phyloP scores from a whole-genome alignment of 441 rosid species.

The Erodium texanum region DNA sequence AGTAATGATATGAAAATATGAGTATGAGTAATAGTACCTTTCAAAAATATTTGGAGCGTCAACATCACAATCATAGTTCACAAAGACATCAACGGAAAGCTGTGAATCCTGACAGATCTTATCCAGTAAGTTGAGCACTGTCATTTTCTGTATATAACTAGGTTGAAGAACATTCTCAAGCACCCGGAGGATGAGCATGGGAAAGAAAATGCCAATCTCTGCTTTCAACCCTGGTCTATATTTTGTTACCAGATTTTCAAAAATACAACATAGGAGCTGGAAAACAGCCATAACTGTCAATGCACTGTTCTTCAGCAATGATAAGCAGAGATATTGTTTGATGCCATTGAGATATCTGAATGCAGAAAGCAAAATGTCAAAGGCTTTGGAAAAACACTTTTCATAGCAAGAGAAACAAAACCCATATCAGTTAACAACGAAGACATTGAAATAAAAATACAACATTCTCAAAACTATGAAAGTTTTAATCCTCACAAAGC shows the following conservation, averaged over 20 bases:
- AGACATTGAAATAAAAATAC: neutral
- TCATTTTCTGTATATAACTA: slow-evolving; percentile 95
- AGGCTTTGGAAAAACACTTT: neutral
- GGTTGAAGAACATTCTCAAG: slow-evolving; percentile 98
- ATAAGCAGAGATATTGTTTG: slow-evolving; percentile 84
- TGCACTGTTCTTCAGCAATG: slow-evolving; percentile 90
- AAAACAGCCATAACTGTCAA: slow-evolving; percentile 90
- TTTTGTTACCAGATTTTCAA: slow-evolving; percentile 60
- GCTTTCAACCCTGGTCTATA: slow-evolving; percentile 79
- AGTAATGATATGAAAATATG: no score
- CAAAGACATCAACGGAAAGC: slow-evolving; percentile 76
- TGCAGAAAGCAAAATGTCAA: slow-evolving; percentile 10
- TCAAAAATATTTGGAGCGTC: slow-evolving; percentile 94
- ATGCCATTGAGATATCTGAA: slow-evolving; percentile 85
- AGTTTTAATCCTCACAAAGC: neutral
- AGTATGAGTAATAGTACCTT: slow-evolving; percentile 40
- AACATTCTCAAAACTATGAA: neutral
- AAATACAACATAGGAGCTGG: slow-evolving; percentile 92
- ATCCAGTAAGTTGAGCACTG: slow-evolving; percentile 79
- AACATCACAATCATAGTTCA: slow-evolving; percentile 91
- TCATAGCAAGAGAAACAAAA: neutral
- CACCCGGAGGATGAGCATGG: slow-evolving; percentile 92
- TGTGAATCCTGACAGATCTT: slow-evolving; percentile 72
- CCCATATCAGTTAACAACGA: neutral
- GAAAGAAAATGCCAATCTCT: slow-evolving; percentile 94